phyloP scores from a whole-genome alignment of 805 yeast genomes.

The Saccharomycopsis fibuligera region DNA sequence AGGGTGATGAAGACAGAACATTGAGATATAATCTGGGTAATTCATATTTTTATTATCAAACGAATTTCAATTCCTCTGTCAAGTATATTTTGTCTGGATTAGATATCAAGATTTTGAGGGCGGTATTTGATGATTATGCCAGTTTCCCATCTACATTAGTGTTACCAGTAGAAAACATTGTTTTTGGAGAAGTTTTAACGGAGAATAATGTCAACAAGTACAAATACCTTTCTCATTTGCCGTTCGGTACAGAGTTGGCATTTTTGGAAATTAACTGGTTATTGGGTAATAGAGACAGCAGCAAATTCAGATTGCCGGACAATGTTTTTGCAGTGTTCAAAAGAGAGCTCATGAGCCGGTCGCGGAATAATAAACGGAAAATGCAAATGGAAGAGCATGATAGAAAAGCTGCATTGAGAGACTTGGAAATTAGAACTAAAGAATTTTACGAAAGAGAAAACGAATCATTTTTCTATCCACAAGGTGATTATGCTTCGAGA shows the following conservation, averaged over 20 bases:
- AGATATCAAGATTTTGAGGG: conserved; percentile 67
- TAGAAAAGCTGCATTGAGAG: conserved; percentile 47
- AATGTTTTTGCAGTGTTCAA: conserved; percentile 42
- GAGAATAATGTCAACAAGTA: conserved; percentile 48
- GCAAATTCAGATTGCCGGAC: conserved; percentile 30
- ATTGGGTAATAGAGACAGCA: conserved; percentile 24
- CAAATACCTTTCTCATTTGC: conserved; percentile 76
- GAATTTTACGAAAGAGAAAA: conserved; percentile 59
- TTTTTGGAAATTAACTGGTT: conserved; percentile 85
- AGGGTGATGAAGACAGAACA: conserved; percentile 14
- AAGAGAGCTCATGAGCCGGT: conserved; percentile 51
- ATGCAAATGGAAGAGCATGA: conserved; percentile 55
- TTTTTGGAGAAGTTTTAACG: conserved; percentile 56
- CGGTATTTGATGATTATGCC: conserved; percentile 55
- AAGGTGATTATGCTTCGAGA: neutral
- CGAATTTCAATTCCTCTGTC: conserved; percentile 61
- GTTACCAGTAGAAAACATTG: conserved; percentile 63
- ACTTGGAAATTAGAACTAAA: conserved; percentile 50
- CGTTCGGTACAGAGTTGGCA: conserved; percentile 78
- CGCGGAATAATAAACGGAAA: conserved; percentile 43
- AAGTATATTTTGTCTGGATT: conserved; percentile 68
- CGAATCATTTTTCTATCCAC: conserved; percentile 24
- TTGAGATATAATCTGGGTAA: conserved; percentile 31
- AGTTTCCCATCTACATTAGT: conserved; percentile 62
- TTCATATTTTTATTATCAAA: conserved; percentile 71